Conservation (phyloP, 2,329 filamentous ascomycete genomes). For the Fusarium continuum region DNA sequence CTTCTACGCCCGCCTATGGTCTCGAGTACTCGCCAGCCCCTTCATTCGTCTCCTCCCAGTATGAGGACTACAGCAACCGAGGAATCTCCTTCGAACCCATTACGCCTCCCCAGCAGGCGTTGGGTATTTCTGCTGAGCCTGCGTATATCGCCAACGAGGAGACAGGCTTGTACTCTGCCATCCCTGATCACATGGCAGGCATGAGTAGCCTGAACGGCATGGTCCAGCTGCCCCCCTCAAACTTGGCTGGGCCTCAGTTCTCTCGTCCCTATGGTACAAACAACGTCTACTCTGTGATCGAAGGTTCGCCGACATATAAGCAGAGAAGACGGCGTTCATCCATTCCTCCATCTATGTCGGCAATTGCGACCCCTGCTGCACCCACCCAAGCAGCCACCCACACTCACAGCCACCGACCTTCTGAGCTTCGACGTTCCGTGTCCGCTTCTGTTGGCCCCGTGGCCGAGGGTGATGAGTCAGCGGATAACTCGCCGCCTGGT, state of each 20-base stretch:
- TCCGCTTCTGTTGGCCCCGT: conserved; percentile 87
- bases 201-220: conserved; percentile 84
- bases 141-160: conserved; percentile 99
- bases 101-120: conserved; percentile 90
- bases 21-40: conserved; percentile 98
- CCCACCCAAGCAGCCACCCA: conserved; percentile 71
- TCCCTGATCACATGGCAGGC: conserved; percentile 81
- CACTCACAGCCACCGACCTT: conserved; percentile 83
- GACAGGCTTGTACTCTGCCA: conserved; percentile 92
- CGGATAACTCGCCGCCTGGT: conserved; percentile 81
- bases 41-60: conserved; percentile 98
- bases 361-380: conserved; percentile 72
- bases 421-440: conserved; percentile 89
- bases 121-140: conserved; percentile 84
- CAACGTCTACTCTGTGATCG: conserved; percentile 94
- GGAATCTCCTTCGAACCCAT: conserved; percentile 97
- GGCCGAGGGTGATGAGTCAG: conserved; percentile 80
- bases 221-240: conserved; percentile 89
- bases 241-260: conserved; percentile 82
- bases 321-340: conserved; percentile 93
- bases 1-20: conserved; percentile 95
- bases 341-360: conserved; percentile 80
- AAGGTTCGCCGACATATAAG: conserved; percentile 98
- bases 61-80: conserved; percentile 96
- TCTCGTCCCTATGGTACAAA: conserved; percentile 75